Percentiles rank a stretch among this genome's conserved stretches.
These are phyloP conservation scores for Nitzschia sp. DNA, from an alignment of 108 stramenopile species.

Conservation along the genomic window DNA sequence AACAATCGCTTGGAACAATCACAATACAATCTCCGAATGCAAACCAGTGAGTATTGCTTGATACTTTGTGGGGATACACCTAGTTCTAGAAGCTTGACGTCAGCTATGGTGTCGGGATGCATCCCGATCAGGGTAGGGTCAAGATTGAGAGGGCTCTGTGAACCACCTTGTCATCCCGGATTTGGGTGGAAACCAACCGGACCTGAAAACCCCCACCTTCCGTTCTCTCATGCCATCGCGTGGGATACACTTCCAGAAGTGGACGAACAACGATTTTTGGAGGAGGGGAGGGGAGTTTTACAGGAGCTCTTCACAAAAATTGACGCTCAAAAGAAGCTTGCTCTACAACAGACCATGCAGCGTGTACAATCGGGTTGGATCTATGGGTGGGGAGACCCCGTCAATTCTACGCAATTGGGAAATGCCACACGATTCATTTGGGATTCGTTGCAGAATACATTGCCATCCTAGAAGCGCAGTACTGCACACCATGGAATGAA, in stretches of 20 bases:
- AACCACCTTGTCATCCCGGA: constrained; percentile 40
- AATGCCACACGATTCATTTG: constrained; percentile 35
- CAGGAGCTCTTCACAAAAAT: neutral
- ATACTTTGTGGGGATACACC: constrained; percentile 57
- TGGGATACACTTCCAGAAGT: constrained; percentile 48
- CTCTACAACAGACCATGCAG: constrained; percentile 21
- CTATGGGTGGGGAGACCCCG: constrained; percentile 56
- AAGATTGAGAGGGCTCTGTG: constrained; percentile 47
- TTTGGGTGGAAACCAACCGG: constrained; percentile 45
- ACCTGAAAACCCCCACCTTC: constrained; percentile 38
- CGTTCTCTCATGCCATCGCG: constrained; percentile 26
- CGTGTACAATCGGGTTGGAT: constrained; percentile 41
- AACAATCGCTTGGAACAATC: constrained; percentile 24
- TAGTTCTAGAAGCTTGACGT: constrained; percentile 35
- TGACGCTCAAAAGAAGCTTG: constrained; percentile 11
- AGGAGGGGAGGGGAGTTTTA: constrained; percentile 4
- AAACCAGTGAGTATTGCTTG: constrained; percentile 41
- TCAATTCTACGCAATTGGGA: constrained; percentile 40
- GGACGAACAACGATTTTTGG: constrained; percentile 31
- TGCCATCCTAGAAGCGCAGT: neutral
- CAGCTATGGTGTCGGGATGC: constrained; percentile 45
- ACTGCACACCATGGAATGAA: neutral
- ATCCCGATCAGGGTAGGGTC: constrained; percentile 48
- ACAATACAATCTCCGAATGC: constrained; percentile 41
- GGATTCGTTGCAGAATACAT: constrained; percentile 21